Conservation (phyloP, 768 basidiomycete species). For the Termitomyces sp. region DNA sequence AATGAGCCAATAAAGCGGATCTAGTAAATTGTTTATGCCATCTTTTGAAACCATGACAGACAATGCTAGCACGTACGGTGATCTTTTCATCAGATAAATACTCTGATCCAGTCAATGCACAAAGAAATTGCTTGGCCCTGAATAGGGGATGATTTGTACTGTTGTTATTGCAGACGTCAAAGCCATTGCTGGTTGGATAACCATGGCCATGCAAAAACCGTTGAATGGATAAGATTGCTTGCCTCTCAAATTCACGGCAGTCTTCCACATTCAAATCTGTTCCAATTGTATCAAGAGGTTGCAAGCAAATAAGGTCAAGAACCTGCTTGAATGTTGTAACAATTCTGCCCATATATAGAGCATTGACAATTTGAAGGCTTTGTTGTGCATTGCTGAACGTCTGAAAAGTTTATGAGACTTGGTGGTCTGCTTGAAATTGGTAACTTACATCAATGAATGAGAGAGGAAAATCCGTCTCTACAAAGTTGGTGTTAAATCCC, state of each 20-base stretch:
- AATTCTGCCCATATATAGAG: background rate
- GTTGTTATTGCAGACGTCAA: background rate
- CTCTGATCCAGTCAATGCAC: background rate
- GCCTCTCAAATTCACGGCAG: background rate
- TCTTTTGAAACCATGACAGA: background rate
- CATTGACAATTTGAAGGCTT: background rate
- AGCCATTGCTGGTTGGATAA: background rate
- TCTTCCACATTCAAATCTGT: background rate
- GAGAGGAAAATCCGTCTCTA: background rate
- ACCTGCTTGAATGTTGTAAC: background rate
- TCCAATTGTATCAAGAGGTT: background rate
- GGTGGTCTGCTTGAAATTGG: background rate
- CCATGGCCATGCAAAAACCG: background rate
- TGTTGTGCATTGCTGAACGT: background rate
- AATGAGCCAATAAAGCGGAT: background rate
- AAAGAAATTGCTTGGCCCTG: background rate
- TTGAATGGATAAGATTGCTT: background rate
- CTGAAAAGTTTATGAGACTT: background rate
- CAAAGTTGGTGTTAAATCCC: background rate
- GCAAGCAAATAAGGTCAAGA: background rate
- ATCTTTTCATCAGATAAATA: background rate
- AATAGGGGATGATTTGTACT: background rate
- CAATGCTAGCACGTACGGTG: background rate
- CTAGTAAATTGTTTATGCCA: background rate
- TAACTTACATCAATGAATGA: background rate